Evolutionary conservation across 1,284 basidiomycete species (phyloP), one percentile per base, ranked within the genome.

Genomic region (Cryptococcus deneoformans): DNA sequence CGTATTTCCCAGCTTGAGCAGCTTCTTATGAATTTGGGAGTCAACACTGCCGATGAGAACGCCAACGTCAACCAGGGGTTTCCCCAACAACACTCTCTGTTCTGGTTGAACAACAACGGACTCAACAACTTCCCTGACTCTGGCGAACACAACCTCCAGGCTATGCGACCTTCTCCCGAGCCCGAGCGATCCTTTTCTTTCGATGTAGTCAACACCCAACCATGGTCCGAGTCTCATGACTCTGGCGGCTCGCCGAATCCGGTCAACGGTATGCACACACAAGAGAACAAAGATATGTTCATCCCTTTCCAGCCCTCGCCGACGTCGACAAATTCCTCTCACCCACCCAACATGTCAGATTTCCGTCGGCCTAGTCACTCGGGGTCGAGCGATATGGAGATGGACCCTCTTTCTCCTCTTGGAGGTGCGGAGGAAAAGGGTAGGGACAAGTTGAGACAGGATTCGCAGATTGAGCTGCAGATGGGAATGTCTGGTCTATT

Each of bases 1-100:
- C 65, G 73, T 2, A 71, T 75, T 35, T 62, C 65, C 10, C 70
- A 73, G 37, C 68, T 75, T 5, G 73, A 75, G 52, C 53, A 59
- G 7, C 42, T 71, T 7, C 51, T 75, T 29, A 40, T 61, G 20
- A 54, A 52, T 12, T 58, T 53, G 24, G 64, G 60, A 29, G 39
- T 53, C 51, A 57, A 56, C 45, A 11, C 50, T 46, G n/a, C 46
- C 45, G 6, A n/a, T 37, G 3, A n/a, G 37, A 29, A 47, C 44
- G n/a, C n/a, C 34, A 39, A 39, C 50, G 14, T 24, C 35, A 14
- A 37, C 20, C 50, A 40, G 38, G 14, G 5, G 2, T 53, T 38
- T 54, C 54, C 35, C 50, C 59, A 16, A 42, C 40, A 42, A 42
- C 11, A 42, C 3, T 14, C 46, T 14, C 24, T 47, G 8, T 47